Evolutionary conservation across 495 filamentous ascomycete genomes (phyloP), one percentile per base, ranked within the genome.

Genomic region (Xylaria sp.): DNA sequence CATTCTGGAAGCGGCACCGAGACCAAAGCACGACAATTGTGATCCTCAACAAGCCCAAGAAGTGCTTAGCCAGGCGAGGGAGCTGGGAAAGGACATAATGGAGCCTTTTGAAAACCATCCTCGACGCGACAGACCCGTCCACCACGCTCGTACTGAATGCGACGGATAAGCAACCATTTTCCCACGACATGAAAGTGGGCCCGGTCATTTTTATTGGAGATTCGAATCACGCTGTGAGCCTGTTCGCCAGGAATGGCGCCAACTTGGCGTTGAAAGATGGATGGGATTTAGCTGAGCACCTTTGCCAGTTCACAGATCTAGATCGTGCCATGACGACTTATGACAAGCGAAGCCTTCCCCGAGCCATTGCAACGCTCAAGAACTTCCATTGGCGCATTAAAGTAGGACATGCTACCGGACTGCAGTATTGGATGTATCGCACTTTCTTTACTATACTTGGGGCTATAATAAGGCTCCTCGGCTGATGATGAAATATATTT

Each of bases 201-300:
- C 62, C 67, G 4, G 75, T 82, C 17, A 64, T 84, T 21, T 85
- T 84, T 65, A 76, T 85, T 31, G 83, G 83, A 1, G 82, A 85
- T 58, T 72, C 73, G 46, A 84, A 84, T 69, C 83, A 85, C 65
- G 82, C 81, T 2, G 79, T 85, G 24, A 81, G 76, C 55, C 78
- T 82, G 2, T 85, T 83, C 73, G 82, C 81, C n/a, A 81, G 81
- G 17, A 80, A 79, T 64, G 82, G 82, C 7, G 82, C 80, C 12
- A 83, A 82, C 65, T 37, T 84, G 31, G 82, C 82, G 7, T 68
- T 84, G 43, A 78, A 77, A 58, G 82, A 84, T 66, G 82, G 75
- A 12, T 83, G 79, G 78, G 78, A 82, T 40, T 67, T 83, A 44
- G 82, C 79, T 11, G 74, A 79, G 61, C 73, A 75, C 21, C 64